Conservation (phyloP, 2,329 filamentous ascomycete genomes). For the Pezicula neosporulosa region DNA sequence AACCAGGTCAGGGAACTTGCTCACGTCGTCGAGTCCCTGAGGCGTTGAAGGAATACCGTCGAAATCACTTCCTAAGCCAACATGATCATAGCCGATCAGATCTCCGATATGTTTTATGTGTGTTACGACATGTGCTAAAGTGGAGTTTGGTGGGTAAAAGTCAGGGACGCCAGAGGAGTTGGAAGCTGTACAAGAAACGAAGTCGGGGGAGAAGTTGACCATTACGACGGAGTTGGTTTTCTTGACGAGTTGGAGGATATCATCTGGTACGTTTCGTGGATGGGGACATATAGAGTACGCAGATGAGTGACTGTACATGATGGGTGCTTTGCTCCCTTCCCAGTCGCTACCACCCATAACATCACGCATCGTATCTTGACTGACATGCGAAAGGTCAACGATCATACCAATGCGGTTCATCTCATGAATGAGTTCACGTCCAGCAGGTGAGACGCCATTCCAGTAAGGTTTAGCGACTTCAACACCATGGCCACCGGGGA, state of each 20-base stretch:
- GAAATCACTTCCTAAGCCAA: conserved; percentile 87
- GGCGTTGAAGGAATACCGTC: conserved; percentile 71
- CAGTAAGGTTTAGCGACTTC: conserved; percentile 51
- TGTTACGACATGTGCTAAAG: conserved; percentile 70
- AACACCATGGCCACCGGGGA: conserved; percentile 29
- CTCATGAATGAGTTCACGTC: conserved; percentile 69
- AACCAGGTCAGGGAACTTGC: conserved; percentile 76
- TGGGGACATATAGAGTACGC: conserved; percentile 80
- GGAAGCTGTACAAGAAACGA: conserved; percentile 65
- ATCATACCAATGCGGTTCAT: conserved; percentile 96
- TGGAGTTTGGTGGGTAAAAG: conserved; percentile 64
- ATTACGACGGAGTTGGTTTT: conserved; percentile 74
- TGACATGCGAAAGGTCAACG: conserved; percentile 81
- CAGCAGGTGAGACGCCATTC: conserved; percentile 69
- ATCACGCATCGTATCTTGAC: conserved; percentile 80
- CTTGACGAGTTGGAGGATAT: conserved; percentile 75
- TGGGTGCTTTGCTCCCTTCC: conserved; percentile 72
- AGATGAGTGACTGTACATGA: conserved; percentile 88
- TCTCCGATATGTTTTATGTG: conserved; percentile 83
- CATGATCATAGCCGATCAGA: conserved; percentile 80
- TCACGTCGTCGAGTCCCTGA: conserved; percentile 77
- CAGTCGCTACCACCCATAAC: conserved; percentile 66
- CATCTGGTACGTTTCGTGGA: conserved; percentile 85
- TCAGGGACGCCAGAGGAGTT: conserved; percentile 64
- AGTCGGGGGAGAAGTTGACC: conserved; percentile 84